Percentiles rank a stretch among this genome's conserved stretches.
These are phyloP conservation scores for Talaromyces trachyspermus DNA, from an alignment of 495 filamentous ascomycete species.

Conservation along the genomic window DNA sequence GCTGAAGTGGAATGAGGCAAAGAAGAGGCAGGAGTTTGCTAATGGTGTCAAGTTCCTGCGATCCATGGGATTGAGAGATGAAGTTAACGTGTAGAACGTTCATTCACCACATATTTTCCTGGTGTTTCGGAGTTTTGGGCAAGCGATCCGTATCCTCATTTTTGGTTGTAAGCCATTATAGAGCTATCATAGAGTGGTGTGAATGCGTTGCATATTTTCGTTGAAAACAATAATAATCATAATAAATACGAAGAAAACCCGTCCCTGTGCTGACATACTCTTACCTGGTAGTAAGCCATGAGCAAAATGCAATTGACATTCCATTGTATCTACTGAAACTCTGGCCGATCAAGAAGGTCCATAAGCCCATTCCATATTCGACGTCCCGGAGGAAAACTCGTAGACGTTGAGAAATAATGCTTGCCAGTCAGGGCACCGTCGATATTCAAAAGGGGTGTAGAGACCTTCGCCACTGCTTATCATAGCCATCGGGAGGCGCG, in stretches of 20 bases:
- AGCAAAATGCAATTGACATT: neutral
- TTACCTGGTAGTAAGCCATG: neutral
- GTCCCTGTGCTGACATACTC: no score
- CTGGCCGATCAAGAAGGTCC: neutral
- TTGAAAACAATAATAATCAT: no score
- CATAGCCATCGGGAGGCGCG: conserved; percentile 40
- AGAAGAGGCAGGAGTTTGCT: conserved; percentile 67
- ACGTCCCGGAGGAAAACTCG: neutral
- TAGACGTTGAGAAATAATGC: neutral
- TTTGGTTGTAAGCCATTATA: no score
- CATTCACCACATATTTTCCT: neutral
- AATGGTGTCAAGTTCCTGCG: conserved; percentile 62
- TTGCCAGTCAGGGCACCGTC: neutral
- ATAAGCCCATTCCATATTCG: neutral
- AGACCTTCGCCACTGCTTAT: neutral
- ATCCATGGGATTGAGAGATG: conserved; percentile 54
- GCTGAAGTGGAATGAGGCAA: conserved; percentile 58
- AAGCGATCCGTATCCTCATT: no score
- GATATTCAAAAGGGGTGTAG: neutral
- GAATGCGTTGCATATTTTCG: no score
- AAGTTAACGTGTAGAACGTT: neutral
- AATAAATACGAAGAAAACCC: no score
- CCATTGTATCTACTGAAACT: no score
- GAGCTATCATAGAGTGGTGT: no score
- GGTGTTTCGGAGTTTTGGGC: neutral